Evolutionary conservation across 2,329 filamentous ascomycete species (phyloP).

Genomic region (Fusarium poae): DNA sequence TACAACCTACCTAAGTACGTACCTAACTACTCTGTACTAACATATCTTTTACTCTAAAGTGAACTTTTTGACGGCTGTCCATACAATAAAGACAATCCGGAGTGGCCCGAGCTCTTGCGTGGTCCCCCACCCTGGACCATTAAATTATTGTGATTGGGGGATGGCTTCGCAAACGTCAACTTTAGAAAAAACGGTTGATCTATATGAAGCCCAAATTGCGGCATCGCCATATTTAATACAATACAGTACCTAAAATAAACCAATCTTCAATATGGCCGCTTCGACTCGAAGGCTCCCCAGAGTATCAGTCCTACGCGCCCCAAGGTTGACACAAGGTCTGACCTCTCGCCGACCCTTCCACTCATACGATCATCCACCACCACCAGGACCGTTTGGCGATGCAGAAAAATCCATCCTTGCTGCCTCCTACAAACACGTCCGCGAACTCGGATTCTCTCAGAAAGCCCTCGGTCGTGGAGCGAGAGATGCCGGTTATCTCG

Average conservation of each 20-base stretch:
- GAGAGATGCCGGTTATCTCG: conserved; percentile 85
- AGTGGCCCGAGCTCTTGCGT: conserved; percentile 33
- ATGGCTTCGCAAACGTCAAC: conserved; percentile 27
- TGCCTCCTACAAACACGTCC: conserved; percentile 83
- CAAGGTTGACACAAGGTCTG: conserved; percentile 31
- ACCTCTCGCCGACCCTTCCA: conserved; percentile 67
- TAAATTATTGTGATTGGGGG: conserved; percentile 26
- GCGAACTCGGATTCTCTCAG: conserved; percentile 83
- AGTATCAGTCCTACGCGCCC: conserved; percentile 28
- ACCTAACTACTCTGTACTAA: no score
- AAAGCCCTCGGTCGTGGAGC: conserved; percentile 81
- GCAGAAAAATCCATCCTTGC: conserved; percentile 83
- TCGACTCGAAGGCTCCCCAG: conserved; percentile 33
- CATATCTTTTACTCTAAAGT: background rate
- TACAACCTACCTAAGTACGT: background rate
- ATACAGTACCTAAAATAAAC: background rate
- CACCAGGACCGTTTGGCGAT: conserved; percentile 71
- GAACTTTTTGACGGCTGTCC: conserved; percentile 11
- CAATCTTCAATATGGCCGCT: conserved; percentile 30
- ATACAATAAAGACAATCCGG: conserved; percentile 5
- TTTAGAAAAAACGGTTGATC: conserved; percentile 29
- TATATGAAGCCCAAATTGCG: conserved; percentile 13
- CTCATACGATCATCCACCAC: conserved; percentile 75
- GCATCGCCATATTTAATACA: background rate
- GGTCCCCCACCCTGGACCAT: conserved; percentile 24